Base-by-base conservation (phyloP, 495 filamentous ascomycete genomes). In the Melanomma pulvis-pyrius region DNA sequence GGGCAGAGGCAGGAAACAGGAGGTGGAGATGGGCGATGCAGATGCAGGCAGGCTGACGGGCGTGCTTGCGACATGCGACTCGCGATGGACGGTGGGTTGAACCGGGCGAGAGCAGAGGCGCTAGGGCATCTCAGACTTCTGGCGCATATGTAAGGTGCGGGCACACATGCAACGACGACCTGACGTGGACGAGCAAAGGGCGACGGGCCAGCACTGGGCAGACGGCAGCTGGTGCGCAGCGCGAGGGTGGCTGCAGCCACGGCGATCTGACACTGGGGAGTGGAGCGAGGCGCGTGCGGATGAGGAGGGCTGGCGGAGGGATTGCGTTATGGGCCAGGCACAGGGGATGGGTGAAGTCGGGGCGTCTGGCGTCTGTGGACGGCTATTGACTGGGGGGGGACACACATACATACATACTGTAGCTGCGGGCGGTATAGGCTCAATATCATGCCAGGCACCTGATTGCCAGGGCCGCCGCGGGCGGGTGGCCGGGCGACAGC, bases 321-420 rank as follows among this genome's bases (percentile, higher is more conserved):
- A 71, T 63, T 61, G 63, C 62, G 57, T 62, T 58, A 60, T 64
- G 49, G 34, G 57, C n/a, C n/a, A n/a, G n/a, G n/a, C n/a, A 48
- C 67, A 70, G 62, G 67, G 55, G 48, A 24, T 70, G 61, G 67
- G 49, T 61, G 62, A 70, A 61, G 44, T 69, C 57, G 56, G 50
- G 30, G 55, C 30, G 30, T 34, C 30, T 34, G 30, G 30, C 30
- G 30, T 34, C 30, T 34, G 30, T 12, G 12, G 5, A 34, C 30
- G 12, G 30, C 4, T 34, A 34, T 34, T 34, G 30, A 12, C 30
- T 12, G 30, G 30, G 30, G 30, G 30, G 30, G n/a, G n/a, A n/a
- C n/a, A n/a, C n/a, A n/a, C n/a, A n/a, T n/a, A n/a, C n/a, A n/a
- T n/a, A n/a, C n/a, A n/a, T n/a, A n/a, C n/a, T 34, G 12, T 34